Conservation (phyloP, 805 yeast species). For the Cyberlindnera meyerae region DNA sequence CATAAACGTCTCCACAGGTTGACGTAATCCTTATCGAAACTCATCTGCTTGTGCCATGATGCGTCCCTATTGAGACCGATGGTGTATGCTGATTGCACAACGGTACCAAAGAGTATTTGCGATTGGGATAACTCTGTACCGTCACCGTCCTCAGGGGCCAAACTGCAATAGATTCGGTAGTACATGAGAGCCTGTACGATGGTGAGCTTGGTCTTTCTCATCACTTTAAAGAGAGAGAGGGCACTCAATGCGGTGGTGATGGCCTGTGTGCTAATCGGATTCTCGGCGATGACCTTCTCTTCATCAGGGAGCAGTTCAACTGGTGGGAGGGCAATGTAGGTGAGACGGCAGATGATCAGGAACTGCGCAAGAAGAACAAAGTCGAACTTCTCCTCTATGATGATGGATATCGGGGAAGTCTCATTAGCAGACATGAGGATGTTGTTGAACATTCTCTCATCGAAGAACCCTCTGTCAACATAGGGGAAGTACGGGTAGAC, state of each 20-base stretch:
- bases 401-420: constrained; percentile 25
- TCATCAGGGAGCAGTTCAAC: constrained; percentile 9
- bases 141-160: constrained; percentile 47
- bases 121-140: constrained; percentile 40
- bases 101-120: constrained; percentile 33
- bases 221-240: constrained; percentile 37
- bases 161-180: constrained; percentile 34
- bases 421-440: constrained; percentile 33
- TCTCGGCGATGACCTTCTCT: constrained; percentile 25
- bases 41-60: constrained; percentile 21
- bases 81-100: constrained; percentile 40
- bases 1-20: constrained; percentile 25
- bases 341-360: constrained; percentile 36
- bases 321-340: constrained; percentile 36
- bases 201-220: constrained; percentile 34
- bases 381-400: constrained; percentile 36
- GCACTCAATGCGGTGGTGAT: constrained; percentile 36
- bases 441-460: constrained; percentile 22
- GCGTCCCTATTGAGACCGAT: constrained; percentile 49
- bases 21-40: constrained; percentile 12
- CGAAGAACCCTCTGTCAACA: constrained; percentile 36
- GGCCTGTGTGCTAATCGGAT: constrained; percentile 37
- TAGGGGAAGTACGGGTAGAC: constrained; percentile 47
- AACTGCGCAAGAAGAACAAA: constrained; percentile 37
- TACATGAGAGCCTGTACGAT: constrained; percentile 41